Percentiles rank a stretch among this genome's conserved stretches.
These are phyloP conservation scores for Syzygium jambos DNA, from an alignment of 345 rosid species.

Conservation along the genomic window DNA sequence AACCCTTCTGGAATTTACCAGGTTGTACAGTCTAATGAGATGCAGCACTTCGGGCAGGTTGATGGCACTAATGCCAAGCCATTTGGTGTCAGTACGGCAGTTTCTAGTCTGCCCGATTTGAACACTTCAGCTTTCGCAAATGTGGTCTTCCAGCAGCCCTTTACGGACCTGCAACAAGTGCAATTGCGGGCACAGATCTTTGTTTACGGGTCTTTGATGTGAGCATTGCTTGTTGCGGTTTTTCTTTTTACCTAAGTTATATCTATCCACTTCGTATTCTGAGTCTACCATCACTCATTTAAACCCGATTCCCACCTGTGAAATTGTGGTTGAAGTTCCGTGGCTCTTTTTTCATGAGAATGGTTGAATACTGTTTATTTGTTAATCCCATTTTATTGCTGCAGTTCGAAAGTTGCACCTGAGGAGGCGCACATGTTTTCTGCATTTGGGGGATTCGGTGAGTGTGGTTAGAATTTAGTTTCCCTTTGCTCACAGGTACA, in stretches of 20 bases:
- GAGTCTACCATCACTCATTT: not conserved
- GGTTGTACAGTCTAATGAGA: conserved; percentile 49
- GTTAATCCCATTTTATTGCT: conserved; percentile 1
- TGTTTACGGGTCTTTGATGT: conserved; percentile 97
- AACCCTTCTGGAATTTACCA: conserved; percentile 35
- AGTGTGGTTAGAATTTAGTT: conserved; percentile 9
- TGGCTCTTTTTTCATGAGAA: not conserved
- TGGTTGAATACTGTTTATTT: not conserved
- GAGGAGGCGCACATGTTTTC: conserved; percentile 97
- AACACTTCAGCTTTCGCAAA: conserved; percentile 47
- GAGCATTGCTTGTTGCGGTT: conserved; percentile 16
- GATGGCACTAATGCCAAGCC: conserved; percentile 36
- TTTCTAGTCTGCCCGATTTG: conserved; percentile 61
- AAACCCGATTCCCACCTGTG: not conserved
- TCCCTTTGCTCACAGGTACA: not conserved
- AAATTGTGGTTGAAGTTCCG: not conserved
- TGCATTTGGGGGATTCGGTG: conserved; percentile 94
- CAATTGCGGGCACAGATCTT: conserved; percentile 98
- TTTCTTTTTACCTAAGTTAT: not conserved
- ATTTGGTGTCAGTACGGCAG: conserved; percentile 35
- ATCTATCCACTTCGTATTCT: not conserved
- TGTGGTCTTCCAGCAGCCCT: conserved; percentile 70
- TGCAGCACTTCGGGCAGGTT: conserved; percentile 37
- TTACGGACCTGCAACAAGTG: conserved; percentile 95
- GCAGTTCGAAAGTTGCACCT: conserved; percentile 86